These are phyloP conservation scores for Rugosomyces carneus DNA, from an alignment of 1,284 basidiomycete species.

Conservation along the genomic window DNA sequence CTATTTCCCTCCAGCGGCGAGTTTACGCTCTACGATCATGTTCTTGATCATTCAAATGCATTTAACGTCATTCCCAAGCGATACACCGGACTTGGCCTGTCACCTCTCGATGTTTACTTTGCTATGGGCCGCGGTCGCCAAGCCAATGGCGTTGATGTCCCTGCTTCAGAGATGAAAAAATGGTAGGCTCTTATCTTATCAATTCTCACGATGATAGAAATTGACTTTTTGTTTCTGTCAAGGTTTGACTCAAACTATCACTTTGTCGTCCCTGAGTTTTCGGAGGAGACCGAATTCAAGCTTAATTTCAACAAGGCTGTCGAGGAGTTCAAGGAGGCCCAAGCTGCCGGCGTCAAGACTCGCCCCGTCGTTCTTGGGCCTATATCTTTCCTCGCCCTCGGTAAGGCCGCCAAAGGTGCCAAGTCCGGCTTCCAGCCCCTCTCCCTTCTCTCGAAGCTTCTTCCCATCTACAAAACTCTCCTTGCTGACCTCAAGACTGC, in stretches of 20 bases:
- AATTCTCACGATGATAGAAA: not conserved
- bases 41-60: conserved; percentile 94
- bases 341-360: conserved; percentile 84
- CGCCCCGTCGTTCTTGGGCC: conserved; percentile 97
- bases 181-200: conserved; percentile 63
- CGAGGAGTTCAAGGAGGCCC: conserved; percentile 94
- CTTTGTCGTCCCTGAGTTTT: conserved; percentile 97
- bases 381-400: conserved; percentile 91
- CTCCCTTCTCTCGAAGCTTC: conserved; percentile 83
- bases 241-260: conserved; percentile 99
- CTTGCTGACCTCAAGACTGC: conserved; percentile 88
- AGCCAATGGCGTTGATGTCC: conserved; percentile 90
- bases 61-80: conserved; percentile 98
- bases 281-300: conserved; percentile 90
- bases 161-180: conserved; percentile 99
- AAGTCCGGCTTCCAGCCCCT: conserved; percentile 86
- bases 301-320: conserved; percentile 94
- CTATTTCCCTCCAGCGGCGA: conserved; percentile 66
- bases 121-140: conserved; percentile 99
- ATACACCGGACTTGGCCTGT: conserved; percentile 85
- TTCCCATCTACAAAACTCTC: conserved; percentile 91
- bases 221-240: conserved; percentile 5
- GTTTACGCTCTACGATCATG: conserved; percentile 98
- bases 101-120: conserved; percentile 93
- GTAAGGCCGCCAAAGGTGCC: conserved; percentile 88